Conservation (phyloP, 2,329 filamentous ascomycete species). For the Rhytidhysteron rufulum region DNA sequence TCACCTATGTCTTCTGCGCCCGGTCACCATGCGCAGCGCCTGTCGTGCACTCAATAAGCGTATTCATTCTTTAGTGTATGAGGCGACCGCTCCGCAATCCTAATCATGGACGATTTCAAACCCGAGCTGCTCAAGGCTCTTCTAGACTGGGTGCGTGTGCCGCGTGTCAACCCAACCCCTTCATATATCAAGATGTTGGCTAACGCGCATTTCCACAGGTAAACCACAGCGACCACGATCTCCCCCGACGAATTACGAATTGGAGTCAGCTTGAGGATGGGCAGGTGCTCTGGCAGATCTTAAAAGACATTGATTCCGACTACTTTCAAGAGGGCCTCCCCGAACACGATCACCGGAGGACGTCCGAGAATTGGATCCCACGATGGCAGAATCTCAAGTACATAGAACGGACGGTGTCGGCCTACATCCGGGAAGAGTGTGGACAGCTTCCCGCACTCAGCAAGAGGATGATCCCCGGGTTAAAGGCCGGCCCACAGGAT, state of each 20-base stretch:
- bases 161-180: slow-evolving; percentile 1
- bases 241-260: slow-evolving; percentile 30
- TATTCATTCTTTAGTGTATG: not conserved
- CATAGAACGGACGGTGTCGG: slow-evolving; percentile 45
- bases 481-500: slow-evolving; percentile 48
- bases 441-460: slow-evolving; percentile 36
- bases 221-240: slow-evolving; percentile 40
- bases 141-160: slow-evolving; percentile 32
- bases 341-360: slow-evolving; percentile 37
- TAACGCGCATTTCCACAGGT: slow-evolving; percentile 25
- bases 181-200: slow-evolving; percentile 6
- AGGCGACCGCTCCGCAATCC: slow-evolving; percentile 16
- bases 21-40: slow-evolving; percentile 28
- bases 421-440: slow-evolving; percentile 47
- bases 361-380: slow-evolving; percentile 48
- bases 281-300: slow-evolving; percentile 45
- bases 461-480: slow-evolving; percentile 41
- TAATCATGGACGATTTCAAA: slow-evolving; percentile 37
- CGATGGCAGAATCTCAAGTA: slow-evolving; percentile 53
- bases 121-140: slow-evolving; percentile 36
- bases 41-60: slow-evolving; percentile 8
- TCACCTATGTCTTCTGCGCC: slow-evolving; percentile 8
- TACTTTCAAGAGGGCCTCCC: slow-evolving; percentile 49
- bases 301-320: slow-evolving; percentile 44
- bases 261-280: slow-evolving; percentile 47